Base-by-base conservation (phyloP, 768 basidiomycete species). In the Suillus placidus region DNA sequence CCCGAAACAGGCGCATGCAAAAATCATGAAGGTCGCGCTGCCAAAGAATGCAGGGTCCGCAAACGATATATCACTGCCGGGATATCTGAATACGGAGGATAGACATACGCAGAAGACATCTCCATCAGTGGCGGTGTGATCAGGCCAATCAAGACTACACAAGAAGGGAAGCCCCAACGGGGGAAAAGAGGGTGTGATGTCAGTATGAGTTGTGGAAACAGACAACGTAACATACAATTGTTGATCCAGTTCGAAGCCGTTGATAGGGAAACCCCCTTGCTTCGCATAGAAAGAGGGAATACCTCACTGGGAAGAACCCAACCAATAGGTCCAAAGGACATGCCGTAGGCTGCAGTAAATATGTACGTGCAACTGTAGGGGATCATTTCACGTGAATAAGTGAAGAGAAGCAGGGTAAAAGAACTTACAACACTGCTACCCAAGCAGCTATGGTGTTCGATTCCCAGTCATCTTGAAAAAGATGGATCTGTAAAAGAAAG, bases 241-340 rank as follows among this genome's bases (percentile, higher is more conserved):
- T 94, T 94, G 32, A 85, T 70, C 93, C 93, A 94, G 69, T 92
- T 92, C n/a, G 90, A 91, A 3, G 92, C 90, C 2, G 93, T 94
- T 23, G 92, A 88, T 26, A 96, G 71, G 30, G 93, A 87, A 6
- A 95, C 93, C 57, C 94, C 94, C 72, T 88, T 89, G 69, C 91
- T 89, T 67, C 93, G 82, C 78, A 92, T 83, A 3, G 91, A 89
- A 0, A 92, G 79, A 1, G 94, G 87, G 71, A 94, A 94, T 2
- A 95, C 87, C 76, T 95, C 93, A 67, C 86, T 88, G 0, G 93
- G 91, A 9, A 95, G 84, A 2, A 94, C 87, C 93, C 93, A 95
- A 4, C 88, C 88, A 66, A 94, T 84, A 0, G 93, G 92, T 1
- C 93, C 93, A 67, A 90, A 87, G 38, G 89, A 91, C 45, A 89